Evolutionary conservation across 768 basidiomycete genomes (phyloP).

Genomic region (Russula olivacea): DNA sequence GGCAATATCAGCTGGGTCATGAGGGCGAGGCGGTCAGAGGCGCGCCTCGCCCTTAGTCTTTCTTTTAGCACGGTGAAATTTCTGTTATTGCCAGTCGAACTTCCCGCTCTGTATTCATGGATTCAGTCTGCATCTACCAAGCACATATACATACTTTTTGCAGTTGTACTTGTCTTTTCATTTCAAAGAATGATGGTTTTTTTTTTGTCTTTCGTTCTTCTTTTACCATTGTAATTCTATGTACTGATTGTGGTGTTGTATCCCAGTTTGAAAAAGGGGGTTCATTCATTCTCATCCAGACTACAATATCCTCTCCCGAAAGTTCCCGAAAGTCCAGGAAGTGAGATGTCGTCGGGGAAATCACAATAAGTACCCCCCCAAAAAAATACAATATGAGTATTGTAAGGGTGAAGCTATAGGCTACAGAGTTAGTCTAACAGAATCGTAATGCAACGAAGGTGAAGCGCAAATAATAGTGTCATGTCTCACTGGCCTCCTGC

Average conservation of each 20-base stretch:
- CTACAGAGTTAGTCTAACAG: not conserved
- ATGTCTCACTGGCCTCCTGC: constrained; percentile 47
- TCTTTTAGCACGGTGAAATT: not conserved
- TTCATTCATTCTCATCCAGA: not conserved
- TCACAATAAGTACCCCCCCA: too few species aligned
- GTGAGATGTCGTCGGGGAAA: not conserved
- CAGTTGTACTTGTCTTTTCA: constrained; percentile 1
- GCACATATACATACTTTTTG: constrained; percentile 10
- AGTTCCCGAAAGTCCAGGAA: not conserved
- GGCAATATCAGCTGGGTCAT: not conserved
- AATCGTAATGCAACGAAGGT: not conserved
- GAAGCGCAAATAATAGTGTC: not conserved
- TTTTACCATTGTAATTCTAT: constrained; percentile 12
- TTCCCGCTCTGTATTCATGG: not conserved
- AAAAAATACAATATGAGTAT: not conserved
- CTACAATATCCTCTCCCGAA: not conserved
- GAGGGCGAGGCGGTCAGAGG: too few species aligned
- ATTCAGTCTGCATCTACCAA: constrained; percentile 11
- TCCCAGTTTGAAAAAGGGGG: not conserved
- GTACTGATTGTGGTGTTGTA: constrained; percentile 15
- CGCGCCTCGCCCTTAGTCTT: not conserved
- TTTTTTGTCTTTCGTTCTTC: not conserved
- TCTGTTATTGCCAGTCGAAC: not conserved
- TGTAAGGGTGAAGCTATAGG: not conserved
- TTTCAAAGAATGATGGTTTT: not conserved